phyloP scores from a whole-genome alignment of 768 basidiomycete genomes.

The Suillus brevipes region DNA sequence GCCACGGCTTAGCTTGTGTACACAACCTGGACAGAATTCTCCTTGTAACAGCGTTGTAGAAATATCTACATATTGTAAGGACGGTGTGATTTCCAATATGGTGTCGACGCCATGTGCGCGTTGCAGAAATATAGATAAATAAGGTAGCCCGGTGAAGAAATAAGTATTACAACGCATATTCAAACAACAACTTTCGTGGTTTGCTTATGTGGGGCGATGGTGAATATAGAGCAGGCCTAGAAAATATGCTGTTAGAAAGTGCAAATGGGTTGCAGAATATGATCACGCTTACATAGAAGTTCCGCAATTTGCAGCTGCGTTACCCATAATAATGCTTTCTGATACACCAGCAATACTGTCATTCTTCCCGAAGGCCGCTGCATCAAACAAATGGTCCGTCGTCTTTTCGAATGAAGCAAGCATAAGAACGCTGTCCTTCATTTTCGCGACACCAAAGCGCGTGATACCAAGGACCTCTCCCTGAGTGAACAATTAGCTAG shows the following conservation, averaged over 20 bases:
- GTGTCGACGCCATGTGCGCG: too few relatives aligned
- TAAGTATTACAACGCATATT: constrained; percentile 27
- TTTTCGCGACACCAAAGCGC: constrained; percentile 97
- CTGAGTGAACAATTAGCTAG: constrained; percentile 39
- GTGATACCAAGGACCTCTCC: constrained; percentile 98
- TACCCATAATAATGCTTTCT: constrained; percentile 99
- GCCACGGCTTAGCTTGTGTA: not conserved
- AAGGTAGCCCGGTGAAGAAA: not conserved
- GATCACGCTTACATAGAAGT: constrained; percentile 78
- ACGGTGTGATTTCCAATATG: too few relatives aligned
- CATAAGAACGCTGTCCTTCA: constrained; percentile 99
- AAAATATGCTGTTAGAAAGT: constrained; percentile 9
- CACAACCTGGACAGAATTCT: not conserved
- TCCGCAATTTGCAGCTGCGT: constrained; percentile 90
- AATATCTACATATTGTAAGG: too few relatives aligned
- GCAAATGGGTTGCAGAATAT: not conserved
- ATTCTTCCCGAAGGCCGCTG: constrained; percentile 92
- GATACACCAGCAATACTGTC: constrained; percentile 96
- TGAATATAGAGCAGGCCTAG: constrained; percentile 37
- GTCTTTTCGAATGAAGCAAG: constrained; percentile 99
- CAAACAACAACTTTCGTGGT: constrained; percentile 37
- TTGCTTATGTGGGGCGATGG: constrained; percentile 34
- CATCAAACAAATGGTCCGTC: constrained; percentile 98
- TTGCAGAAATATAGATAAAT: constrained; percentile 6
- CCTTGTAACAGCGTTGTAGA: not conserved